Evolutionary conservation across 495 filamentous ascomycete species (phyloP).

Genomic region (Cercophora samala): DNA sequence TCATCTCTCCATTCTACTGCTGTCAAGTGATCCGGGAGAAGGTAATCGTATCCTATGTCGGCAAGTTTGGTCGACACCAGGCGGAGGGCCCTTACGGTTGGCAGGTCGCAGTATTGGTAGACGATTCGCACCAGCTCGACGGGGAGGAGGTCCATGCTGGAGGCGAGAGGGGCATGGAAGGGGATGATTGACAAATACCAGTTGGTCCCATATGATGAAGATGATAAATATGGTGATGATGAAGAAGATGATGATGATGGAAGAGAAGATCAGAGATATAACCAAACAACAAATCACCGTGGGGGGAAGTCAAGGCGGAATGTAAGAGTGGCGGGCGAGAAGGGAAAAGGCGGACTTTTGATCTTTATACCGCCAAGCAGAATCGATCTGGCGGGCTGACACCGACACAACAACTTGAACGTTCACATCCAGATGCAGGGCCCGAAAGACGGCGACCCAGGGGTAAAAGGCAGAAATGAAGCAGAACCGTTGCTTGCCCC

Average conservation of each 20-base stretch:
- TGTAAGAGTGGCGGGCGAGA: constrained; percentile 7
- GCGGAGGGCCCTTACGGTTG: constrained; percentile 41
- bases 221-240: neutral
- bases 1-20: constrained; percentile 47
- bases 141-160: constrained; percentile 39
- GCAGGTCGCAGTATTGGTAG: constrained; percentile 42
- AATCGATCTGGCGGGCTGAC: neutral
- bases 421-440: neutral
- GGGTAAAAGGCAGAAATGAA: neutral
- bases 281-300: constrained; percentile 13
- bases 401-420: constrained; percentile 2
- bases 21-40: constrained; percentile 41
- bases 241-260: neutral
- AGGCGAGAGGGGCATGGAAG: neutral
- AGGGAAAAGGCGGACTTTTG: constrained; percentile 15
- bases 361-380: constrained; percentile 6
- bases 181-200: neutral
- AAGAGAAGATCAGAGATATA: constrained; percentile 1
- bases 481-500: constrained; percentile 13
- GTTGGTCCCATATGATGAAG: neutral
- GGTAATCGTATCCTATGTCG: constrained; percentile 45
- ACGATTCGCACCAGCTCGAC: constrained; percentile 49
- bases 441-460: neutral
- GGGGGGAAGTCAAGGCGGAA: constrained; percentile 4
- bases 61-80: constrained; percentile 37